Conservation (phyloP, 78 protist genomes). For the Chrysochromulina tobinii region DNA sequence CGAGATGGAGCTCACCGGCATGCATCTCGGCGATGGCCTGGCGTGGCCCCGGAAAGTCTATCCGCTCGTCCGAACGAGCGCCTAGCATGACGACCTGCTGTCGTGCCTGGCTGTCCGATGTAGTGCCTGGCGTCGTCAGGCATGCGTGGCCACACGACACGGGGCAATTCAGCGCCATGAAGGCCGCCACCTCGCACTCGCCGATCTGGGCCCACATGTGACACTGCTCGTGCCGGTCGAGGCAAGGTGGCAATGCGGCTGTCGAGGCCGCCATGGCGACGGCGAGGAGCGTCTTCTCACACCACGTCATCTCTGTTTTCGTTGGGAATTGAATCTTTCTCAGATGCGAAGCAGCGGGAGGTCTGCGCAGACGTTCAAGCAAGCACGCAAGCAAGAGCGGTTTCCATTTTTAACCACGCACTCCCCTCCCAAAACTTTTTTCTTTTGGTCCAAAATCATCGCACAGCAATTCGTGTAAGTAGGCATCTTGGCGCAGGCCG, state of each 20-base stretch:
- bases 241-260: not conserved
- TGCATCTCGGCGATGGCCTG: not conserved
- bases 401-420: too few species aligned
- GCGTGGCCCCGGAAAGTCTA: not conserved
- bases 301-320: too few species aligned
- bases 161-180: not conserved
- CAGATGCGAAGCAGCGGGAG: too few species aligned
- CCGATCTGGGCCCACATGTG: not conserved
- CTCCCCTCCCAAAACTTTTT: too few species aligned
- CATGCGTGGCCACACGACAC: not conserved
- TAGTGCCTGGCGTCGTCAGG: not conserved
- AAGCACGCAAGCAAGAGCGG: too few species aligned
- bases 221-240: not conserved
- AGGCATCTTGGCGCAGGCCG: too few species aligned
- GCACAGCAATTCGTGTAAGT: too few species aligned
- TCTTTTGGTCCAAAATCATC: too few species aligned
- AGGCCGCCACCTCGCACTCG: not conserved
- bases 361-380: too few species aligned
- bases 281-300: too few species aligned
- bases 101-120: not conserved
- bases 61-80: not conserved
- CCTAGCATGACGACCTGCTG: not conserved
- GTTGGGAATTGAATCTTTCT: too few species aligned
- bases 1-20: conserved; percentile 1
- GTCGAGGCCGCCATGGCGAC: too few species aligned